Base-by-base conservation (phyloP, 305 asterid genomes). In the Andrographis paniculata region DNA sequence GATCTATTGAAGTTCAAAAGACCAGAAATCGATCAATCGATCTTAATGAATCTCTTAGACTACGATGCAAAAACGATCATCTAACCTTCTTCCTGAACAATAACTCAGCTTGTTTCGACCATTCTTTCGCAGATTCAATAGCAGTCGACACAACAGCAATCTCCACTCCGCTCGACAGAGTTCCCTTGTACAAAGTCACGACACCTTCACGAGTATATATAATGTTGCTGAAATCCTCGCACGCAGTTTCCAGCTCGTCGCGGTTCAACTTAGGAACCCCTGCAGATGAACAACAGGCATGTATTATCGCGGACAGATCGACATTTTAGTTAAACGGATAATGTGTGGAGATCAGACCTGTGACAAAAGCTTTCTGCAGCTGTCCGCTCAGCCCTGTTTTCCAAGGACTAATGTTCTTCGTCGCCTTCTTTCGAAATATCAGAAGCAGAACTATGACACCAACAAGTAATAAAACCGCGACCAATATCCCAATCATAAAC, bases 181-280 rank as follows among this genome's bases (percentile, higher is more conserved):
- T 92, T 70, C 96, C 96, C 65, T 92, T 92, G 68, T 87, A 92
- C 41, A 84, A 14, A 28, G 74, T 87, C 22, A 72, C 62, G 48
- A 64, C 67, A 10, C 75, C 72, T 9, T 84, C 95, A 18, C 17
- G 22, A 2, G 59, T 52, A 23, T 13, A 31, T 23, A 87, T 65
- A 33, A 87, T 84, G 62, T 92, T 92, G 78, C 99, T 92, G 76
- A 83, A 87, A 66, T 92, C 95, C 69, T 92, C 99, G 20, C 99
- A 87, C 21, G 99, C 88, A 6, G 82, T 73, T 66, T 79, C 99
- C 18, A 92, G 75, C 75, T 92, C 99, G 9, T 48, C 24, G 56
- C 94, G 66, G 65, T 92, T 87, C 58, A 92, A 72, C 80, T 84
- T 87, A 11, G 96, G 95, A 20, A 92, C 96, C 36, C 99, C 99